Base-by-base conservation (phyloP, 192 early-diverging fungal species). In the Rhizoclosmatium globosum region DNA sequence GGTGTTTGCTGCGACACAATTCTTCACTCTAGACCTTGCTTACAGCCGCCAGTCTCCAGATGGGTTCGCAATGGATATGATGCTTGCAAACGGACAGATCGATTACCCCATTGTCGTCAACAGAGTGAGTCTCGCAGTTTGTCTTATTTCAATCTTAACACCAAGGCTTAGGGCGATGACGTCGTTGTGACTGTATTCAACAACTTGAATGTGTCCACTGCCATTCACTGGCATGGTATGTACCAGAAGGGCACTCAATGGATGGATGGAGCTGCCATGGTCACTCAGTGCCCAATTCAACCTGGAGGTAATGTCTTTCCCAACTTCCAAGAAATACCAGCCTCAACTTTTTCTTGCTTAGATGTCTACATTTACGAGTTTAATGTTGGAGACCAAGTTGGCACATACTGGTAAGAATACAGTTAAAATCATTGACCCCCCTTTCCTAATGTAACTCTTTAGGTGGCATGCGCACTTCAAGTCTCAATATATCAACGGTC, bases 371-470 rank as follows among this genome's bases (percentile, higher is more conserved):
- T 92, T 0, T 96, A 96, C 77, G 83, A 83, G 4, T 91, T 92
- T 71, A 83, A 85, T 7, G 80, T 90, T 53, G n/a, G 68, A 9
- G 76, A 77, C 53, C 93, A 96, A 70, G 86, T 86, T 7, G 95
- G 95, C 46, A 95, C 93, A 6, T 95, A 91, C 82, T 96, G 95
- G 95, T 89, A 91, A 61, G 39, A 31, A 31, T 0, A 31, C 0
- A 31, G 31, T 31, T 31, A 31, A 31, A 31, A 0, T 31, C 0
- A 0, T 31, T 31, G 31, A 0, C 31, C 31, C 31, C 31, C 0
- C 0, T 31, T 31, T 31, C 31, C 31, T 31, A 31, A 31, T 31
- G 31, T 31, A 31, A 48, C 93, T 93, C 4, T 93, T 90, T 82
- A 95, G 95, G 94, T 90, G 91, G 66, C 73, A 71, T 31, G 69